A percentile compares a stretch with the other conserved stretches of the same genome.
Conservation (phyloP, 2,329 filamentous ascomycete species). For the Aquanectria penicillioides region DNA sequence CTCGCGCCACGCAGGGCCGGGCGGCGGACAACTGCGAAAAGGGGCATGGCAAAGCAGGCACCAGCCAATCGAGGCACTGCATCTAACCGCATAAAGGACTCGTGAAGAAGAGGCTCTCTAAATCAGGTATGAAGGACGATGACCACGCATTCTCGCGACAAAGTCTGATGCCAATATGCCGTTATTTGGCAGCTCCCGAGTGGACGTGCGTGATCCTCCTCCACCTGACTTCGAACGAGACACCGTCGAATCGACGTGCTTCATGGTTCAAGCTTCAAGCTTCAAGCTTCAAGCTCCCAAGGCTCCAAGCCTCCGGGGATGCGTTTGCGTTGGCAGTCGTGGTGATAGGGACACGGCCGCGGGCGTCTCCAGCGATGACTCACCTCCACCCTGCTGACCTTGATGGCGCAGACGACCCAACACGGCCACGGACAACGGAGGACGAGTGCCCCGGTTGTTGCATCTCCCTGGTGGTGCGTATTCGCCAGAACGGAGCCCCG, state of each 20-base stretch:
- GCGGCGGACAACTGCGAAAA: not conserved
- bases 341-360: conserved; percentile 10
- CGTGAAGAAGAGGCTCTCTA: too few relatives aligned
- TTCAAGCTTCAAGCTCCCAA: conserved; percentile 8
- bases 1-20: not conserved
- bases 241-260: conserved; percentile 4
- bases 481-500: conserved; percentile 10
- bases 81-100: not conserved
- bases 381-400: conserved; percentile 15
- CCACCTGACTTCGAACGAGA: conserved; percentile 5
- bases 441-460: conserved; percentile 6
- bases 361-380: conserved; percentile 5
- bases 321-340: not conserved
- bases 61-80: not conserved
- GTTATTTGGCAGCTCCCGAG: not conserved
- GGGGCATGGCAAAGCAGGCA: not conserved
- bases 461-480: not conserved
- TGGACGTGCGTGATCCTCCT: not conserved
- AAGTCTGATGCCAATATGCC: too few relatives aligned
- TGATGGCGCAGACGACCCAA: not conserved
- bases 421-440: not conserved
- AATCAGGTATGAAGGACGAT: too few relatives aligned
- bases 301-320: not conserved
- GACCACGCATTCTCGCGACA: too few relatives aligned
- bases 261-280: conserved; percentile 3